Evolutionary conservation across 345 rosid species (phyloP), one percentile per base, ranked within the genome.

Genomic region (Eucalyptus albens): DNA sequence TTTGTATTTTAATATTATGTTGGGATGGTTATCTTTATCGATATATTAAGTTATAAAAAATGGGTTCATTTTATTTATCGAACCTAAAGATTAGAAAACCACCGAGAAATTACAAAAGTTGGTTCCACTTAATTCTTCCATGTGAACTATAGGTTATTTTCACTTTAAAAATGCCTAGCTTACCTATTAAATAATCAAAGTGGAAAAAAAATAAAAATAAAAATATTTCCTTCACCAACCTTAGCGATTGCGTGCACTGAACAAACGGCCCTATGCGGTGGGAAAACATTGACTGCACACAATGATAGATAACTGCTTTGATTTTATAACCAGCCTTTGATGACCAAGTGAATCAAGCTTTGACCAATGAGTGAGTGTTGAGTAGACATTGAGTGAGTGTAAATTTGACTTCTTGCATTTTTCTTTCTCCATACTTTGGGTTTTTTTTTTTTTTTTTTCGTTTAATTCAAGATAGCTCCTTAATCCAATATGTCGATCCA

Each of bases 391-490:
- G 44, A 33, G 44, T 5, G 81, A 31, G 24, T 11, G 27, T 11
- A 7, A 5, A 40, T 3, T 37, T 77, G 83, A 40, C 83, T 77
- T 40, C 27, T 77, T 77, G 15, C 15, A 37, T 19, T 37, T 10
- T 37, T 21, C 82, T 72, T 10, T 37, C 14, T 72, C 82, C 44
- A 17, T 72, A 33, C 40, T 16, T 31, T 69, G 19, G 10, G 33
- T 1, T 1, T 4, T 55, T 29, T 2, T 2, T 22, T 22, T 14
- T 22, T 7, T 7, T 2, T 24, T 22, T 7, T 22, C 11, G 11
- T 69, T 31, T 31, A 11, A 12, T 5, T 69, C 42, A 21, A 11
- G 6, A 31, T 69, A 17, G 13, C 44, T 69, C 26, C 44, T 9
- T 5, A 9, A 6, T 16, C 26, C 14, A 33, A 53, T 53, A 53